Base-by-base conservation (phyloP, 1,284 basidiomycete genomes). In the Puccinia horiana region DNA sequence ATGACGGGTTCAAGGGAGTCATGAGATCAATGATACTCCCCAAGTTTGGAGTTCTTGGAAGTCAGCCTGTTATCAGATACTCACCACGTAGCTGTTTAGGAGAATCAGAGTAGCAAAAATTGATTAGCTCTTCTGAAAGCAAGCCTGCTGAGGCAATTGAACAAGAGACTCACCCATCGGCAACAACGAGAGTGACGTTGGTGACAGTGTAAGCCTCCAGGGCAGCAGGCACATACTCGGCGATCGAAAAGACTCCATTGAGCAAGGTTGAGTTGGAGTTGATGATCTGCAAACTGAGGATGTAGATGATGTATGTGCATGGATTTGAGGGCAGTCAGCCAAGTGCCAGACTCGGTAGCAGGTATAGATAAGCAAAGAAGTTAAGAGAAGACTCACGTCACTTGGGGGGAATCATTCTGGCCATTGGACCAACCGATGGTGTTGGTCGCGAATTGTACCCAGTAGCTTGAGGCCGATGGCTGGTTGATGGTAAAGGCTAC, bases 191-290 rank as follows among this genome's bases (percentile, higher is more conserved):
- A 35, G 79, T 81, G 9, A 81, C 79, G 44, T 81, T 81, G 20
- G 79, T 81, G 44, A 81, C 79, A 42, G 79, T 81, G 58, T 74
- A 81, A 3, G 35, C 44, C 42, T 74, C 42, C 9, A 47, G 35
- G 37, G 69, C 35, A 18, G 79, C 70, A 37, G 70, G 70, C 1
- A 81, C 79, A 58, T 81, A 81, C 58, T 81, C 79, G 16, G 79
- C 79, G n/a, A 81, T 81, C 26, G 79, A 74, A 58, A 81, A 81
- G 2, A 42, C 56, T n/a, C 79, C 79, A 61, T 73, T 74, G n/a
- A 81, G 79, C 37, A 63, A 9, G 35, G 32, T 74, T 1, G 11
- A 23, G 11, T 81, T 81, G 58, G n/a, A 5, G 70, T 81, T 81
- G 54, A 81, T 35, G 56, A 81, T 65, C 37, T 81, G 79, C 32